These are phyloP conservation scores for Colletotrichum australisinense DNA, from an alignment of 2,329 filamentous ascomycete genomes.

Conservation along the genomic window DNA sequence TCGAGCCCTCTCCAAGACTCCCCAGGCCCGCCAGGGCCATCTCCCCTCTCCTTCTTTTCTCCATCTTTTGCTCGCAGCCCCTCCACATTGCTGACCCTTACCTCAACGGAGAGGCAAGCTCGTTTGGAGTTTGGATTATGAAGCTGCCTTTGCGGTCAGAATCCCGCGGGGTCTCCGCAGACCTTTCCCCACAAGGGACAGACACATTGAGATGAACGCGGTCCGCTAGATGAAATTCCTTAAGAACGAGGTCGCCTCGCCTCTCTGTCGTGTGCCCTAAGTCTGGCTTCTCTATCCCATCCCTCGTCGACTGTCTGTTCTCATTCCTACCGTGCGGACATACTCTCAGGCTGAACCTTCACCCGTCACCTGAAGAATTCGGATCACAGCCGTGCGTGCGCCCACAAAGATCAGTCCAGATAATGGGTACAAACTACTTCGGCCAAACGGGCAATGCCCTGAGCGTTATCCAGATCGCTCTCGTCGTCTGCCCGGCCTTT, in stretches of 20 bases:
- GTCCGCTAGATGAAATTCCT: slow-evolving; percentile 1
- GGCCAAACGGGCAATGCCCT: slow-evolving; percentile 50
- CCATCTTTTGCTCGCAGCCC: slow-evolving; percentile 26
- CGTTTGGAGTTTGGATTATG: slow-evolving; percentile 24
- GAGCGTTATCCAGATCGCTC: slow-evolving; percentile 50
- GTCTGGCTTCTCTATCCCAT: background rate
- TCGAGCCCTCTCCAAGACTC: background rate
- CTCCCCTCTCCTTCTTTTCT: slow-evolving; percentile 19
- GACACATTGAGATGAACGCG: slow-evolving; percentile 12
- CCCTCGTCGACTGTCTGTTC: slow-evolving; percentile 15
- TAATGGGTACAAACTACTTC: slow-evolving; percentile 38
- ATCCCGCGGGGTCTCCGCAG: slow-evolving; percentile 36
- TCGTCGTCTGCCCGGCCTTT: slow-evolving; percentile 56
- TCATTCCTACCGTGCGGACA: background rate
- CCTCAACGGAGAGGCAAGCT: slow-evolving; percentile 25
- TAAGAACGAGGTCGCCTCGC: slow-evolving; percentile 13
- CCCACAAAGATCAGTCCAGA: slow-evolving; percentile 13
- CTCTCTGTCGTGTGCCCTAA: background rate
- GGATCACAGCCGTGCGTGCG: slow-evolving; percentile 10
- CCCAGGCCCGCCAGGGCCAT: background rate
- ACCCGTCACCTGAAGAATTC: slow-evolving; percentile 12
- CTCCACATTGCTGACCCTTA: slow-evolving; percentile 23
- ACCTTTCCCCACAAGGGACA: slow-evolving; percentile 32
- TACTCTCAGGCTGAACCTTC: slow-evolving; percentile 7
- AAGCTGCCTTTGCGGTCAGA: slow-evolving; percentile 32